Base-by-base conservation (phyloP, 1,284 basidiomycete genomes). In the Xerocomus amazonicus region DNA sequence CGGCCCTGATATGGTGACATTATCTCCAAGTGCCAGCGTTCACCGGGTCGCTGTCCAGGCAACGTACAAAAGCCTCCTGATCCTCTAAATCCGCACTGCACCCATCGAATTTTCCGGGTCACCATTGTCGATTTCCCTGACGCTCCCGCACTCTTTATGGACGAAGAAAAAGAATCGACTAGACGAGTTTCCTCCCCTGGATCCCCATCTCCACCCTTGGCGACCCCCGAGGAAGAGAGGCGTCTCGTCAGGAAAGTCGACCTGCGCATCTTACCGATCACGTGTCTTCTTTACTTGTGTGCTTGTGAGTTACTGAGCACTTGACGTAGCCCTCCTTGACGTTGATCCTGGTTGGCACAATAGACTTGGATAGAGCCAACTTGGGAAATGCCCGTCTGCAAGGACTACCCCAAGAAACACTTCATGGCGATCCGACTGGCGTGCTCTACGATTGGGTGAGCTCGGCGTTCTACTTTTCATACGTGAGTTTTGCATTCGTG, bases 381-480 rank as follows among this genome's bases (percentile, higher is more conserved):
- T 61, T 90, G 40, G 86, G 87, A 8, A 89, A 89, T 62, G 87
- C 87, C n/a, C 77, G 86, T 45, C 68, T 90, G 26, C 86, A 86
- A 66, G 83, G 83, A 3, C 71, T 89, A 1, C 77, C 82, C 6
- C 65, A 79, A 36, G 85, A 88, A 58, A 67, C 75, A 7, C 76
- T 90, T 3, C 70, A 73, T 17, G 84, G 86, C 4, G 87, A 90
- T 59, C 75, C 76, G 1, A 81, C 78, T 0, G 87, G 87, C 2
- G 56, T 72, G 16, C 69, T 79, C 16, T 90, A 79, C 59, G 79
- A 86, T 59, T 89, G 87, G 87, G 69, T 85, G 44, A 85, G 78
- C 57, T 87, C 87, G 0, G 76, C 74, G 2, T 90, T 89, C 67
- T 90, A 81, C 70, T 81, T 90, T 60, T 77, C 87, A 48, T 89